Evolutionary conservation across 208 protist species (phyloP), one percentile per base, ranked within the genome.

Genomic region (Leishmania martiniquensis): DNA sequence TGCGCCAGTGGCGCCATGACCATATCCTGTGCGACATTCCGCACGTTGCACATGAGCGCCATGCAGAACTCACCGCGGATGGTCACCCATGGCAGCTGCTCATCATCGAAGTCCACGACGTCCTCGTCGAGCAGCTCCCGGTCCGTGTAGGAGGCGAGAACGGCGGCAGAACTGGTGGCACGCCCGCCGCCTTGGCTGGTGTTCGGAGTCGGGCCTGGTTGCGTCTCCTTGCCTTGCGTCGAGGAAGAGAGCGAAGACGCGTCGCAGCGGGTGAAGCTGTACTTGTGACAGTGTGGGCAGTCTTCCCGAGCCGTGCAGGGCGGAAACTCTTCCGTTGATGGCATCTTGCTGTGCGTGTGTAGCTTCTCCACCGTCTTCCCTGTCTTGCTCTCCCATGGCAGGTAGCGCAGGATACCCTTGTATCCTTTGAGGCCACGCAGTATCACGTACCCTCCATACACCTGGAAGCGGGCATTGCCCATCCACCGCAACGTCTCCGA

Each of bases 401-500:
- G 81, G 80, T 96, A 97, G 47, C 93, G 90, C 65, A 97, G 67
- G 13, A 81, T 81, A 1, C 80, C 85, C 22, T 47, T 60, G 86
- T 97, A 96, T 42, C 74, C 59, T 32, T 73, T 76, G 37, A 94
- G 59, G 15, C 93, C 93, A n/a, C 67, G 55, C 34, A 97, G 32
- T 22, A 97, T 66, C 39, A 84, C 52, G 77, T 91, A 94, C 60
- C 83, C 85, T 49, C 87, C 89, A 76, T 95, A 96, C 10, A 92
- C 86, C 32, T 89, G 77, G 71, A 97, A 97, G 52, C 93, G 93
- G 3, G 76, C 69, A 73, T 95, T 95, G 70, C 93, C 91, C 91
- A 97, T 93, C 88, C 91, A 97, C 25, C 93, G 88, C 62, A 97
- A 74, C 71, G 90, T 83, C 86, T 97, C 93, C 22, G 86, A 92